Conservation (phyloP, 352 stramenopile genomes). For the Phytopythium montanum region DNA sequence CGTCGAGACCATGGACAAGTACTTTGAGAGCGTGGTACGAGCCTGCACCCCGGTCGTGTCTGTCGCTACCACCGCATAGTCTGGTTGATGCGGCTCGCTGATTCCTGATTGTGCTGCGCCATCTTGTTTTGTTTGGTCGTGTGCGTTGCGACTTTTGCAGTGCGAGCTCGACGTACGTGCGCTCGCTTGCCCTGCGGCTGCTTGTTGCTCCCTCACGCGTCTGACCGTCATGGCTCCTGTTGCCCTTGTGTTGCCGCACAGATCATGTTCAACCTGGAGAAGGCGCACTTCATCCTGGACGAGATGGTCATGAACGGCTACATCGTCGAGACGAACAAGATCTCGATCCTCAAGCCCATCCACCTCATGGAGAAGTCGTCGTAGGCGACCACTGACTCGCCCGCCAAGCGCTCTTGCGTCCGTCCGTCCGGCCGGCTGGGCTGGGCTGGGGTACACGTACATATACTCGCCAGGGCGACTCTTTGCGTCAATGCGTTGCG, state of each 20-base stretch:
- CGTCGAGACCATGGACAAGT: slow-evolving; percentile 99
- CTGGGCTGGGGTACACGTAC: neutral
- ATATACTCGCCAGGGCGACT: neutral
- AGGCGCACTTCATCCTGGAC: slow-evolving; percentile 89
- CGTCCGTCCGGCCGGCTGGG: no score
- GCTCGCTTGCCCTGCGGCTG: neutral
- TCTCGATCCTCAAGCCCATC: slow-evolving; percentile 98
- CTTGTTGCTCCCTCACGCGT: slow-evolving; percentile 7
- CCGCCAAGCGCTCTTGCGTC: no score
- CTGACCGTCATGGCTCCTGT: neutral
- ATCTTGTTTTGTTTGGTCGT: neutral
- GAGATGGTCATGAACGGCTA: slow-evolving; percentile 99
- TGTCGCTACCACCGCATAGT: neutral
- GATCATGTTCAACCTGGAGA: slow-evolving; percentile 93
- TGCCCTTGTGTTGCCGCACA: slow-evolving; percentile 18
- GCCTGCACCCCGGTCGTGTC: slow-evolving; percentile 6
- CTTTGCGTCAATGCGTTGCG: no score
- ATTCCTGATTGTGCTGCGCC: neutral
- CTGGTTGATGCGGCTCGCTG: neutral
- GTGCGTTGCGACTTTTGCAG: slow-evolving; percentile 15
- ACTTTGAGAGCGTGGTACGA: slow-evolving; percentile 97
- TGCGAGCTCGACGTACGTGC: slow-evolving; percentile 82
- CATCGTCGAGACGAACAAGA: slow-evolving; percentile 99
- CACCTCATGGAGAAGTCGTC: slow-evolving; percentile 97
- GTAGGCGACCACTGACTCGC: slow-evolving; percentile 32